A percentile compares a stretch with the other conserved stretches of the same genome.
Evolutionary conservation across 2,329 filamentous ascomycete species (phyloP).

Genomic region (Dothideomycetes sp.): DNA sequence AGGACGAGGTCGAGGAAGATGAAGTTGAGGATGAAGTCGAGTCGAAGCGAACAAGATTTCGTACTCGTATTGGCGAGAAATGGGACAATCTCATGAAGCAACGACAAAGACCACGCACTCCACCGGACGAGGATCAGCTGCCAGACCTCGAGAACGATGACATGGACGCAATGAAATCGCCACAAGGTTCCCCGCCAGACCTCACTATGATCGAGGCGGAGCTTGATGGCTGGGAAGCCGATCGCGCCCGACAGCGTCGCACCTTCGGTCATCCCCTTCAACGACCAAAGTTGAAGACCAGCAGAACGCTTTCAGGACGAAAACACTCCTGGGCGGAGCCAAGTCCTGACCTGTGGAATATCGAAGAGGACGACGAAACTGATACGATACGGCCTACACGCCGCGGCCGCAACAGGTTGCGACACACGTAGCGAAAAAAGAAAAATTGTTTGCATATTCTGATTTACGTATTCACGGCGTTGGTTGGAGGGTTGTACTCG

Average conservation of each 20-base stretch:
- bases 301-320: slow-evolving; percentile 26
- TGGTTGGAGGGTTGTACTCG: too few relatives aligned
- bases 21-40: slow-evolving; percentile 4
- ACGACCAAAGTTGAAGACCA: slow-evolving; percentile 15
- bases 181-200: slow-evolving; percentile 6
- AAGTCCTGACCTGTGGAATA: slow-evolving; percentile 29
- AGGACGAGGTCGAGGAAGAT: too few relatives aligned
- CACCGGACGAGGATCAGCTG: slow-evolving; percentile 10
- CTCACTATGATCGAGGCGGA: slow-evolving; percentile 6
- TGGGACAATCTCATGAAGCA: slow-evolving; percentile 29
- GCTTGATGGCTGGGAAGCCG: slow-evolving; percentile 16
- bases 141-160: slow-evolving; percentile 11
- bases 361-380: slow-evolving; percentile 28
- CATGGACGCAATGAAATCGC: slow-evolving; percentile 8
- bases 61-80: slow-evolving; percentile 25
- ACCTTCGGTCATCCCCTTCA: slow-evolving; percentile 4
- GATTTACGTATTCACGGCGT: neutral
- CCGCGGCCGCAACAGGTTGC: neutral
- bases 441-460: neutral
- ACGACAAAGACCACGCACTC: slow-evolving; percentile 22
- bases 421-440: neutral
- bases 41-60: slow-evolving; percentile 25
- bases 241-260: slow-evolving; percentile 23
- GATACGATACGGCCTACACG: neutral
- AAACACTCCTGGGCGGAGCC: slow-evolving; percentile 31